Evolutionary conservation across 1,284 basidiomycete species (phyloP), one percentile per base, ranked within the genome.

Genomic region (Papiliotrema fonsecae): DNA sequence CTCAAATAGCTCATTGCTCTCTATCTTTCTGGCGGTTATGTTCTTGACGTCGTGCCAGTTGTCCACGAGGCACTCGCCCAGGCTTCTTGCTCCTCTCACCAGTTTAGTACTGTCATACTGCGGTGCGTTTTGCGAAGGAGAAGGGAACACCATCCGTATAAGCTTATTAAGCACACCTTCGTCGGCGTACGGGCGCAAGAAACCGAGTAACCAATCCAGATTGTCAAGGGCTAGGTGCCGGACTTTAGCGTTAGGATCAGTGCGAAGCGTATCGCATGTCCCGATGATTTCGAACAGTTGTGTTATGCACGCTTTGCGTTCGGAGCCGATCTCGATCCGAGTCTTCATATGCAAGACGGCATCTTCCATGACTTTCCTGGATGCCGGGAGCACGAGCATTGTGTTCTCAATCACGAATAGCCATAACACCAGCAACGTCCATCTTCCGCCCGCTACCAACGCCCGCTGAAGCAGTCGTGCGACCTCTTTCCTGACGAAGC

Each of bases 401-500:
- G 34, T 19, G 6, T 19, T 28, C 14, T 54, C 43, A 1, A 62
- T 24, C 5, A 58, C 25, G 22, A 40, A 50, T 3, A 52, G 51
- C 54, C 51, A 57, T 2, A 58, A 22, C 1, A 50, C 52, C 2
- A 67, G 26, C 4, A 40, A 34, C 2, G 57, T 52, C 51, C 56
- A 61, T n/a, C 41, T 47, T 4, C 53, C 56, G 4, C 42, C 58
- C 2, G 51, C 44, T 5, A 47, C 19, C 16, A 65, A 35, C 3
- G 57, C 48, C 1, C 51, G 47, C 0, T 57, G 34, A 24, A 58
- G 54, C 11, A 62, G 47, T 19, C 48, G 46, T 6, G 52, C 57
- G 21, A 68, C 44, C 50, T 68, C 64, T 43, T 58, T 52, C 16
- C 65, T 37, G 14, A 64, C 64, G 22, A 62, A 37, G 13, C 58